Base-by-base conservation (phyloP, 108 stramenopile species). In the Nitzschia sp. region DNA sequence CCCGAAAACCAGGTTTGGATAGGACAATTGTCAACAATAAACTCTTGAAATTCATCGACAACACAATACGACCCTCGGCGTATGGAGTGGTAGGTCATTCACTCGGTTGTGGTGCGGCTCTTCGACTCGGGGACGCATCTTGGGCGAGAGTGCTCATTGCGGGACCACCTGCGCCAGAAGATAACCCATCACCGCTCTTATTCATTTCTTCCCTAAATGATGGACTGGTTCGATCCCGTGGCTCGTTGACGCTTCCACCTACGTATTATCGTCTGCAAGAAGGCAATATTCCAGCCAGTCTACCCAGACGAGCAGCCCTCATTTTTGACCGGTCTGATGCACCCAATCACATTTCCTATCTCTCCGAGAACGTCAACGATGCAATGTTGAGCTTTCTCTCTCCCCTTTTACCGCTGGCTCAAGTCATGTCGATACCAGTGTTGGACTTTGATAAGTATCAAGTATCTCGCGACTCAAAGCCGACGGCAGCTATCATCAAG, bases 341-440 rank as follows among this genome's bases (percentile, higher is more conserved):
- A 9, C 90, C 90, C 26, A 88, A 87, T 69, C 90, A 92, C 35
- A 87, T 92, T 52, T 92, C 90, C 3, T 92, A 81, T 56, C 58
- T 92, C 22, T 65, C 87, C 0, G 85, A 82, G 59, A 78, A 66
- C 32, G 76, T 82, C 23, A 87, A 87, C 66, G 85, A 81, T 58
- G 86, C 86, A 53, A 92, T 92, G 91, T 64, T 87, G 26, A 72
- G 78, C 25, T 85, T 89, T 41, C 63, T 92, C 27, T 86, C 87
- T 35, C 87, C 91, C 1, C 73, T 91, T n/a, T 50, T 91, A 9
- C 89, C 89, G 0, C 57, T 91, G 9, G 87, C 90, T 29, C 63
- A 84, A 54, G 75, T 60, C 16, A 62, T 88, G 34, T 47, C 44
- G 0, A 85, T 91, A 28, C 87, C 90, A 2, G 83, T 91, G 15